Evolutionary conservation across 768 basidiomycete species (phyloP), one percentile per base, ranked within the genome.

Genomic region (Mycena haematopus): DNA sequence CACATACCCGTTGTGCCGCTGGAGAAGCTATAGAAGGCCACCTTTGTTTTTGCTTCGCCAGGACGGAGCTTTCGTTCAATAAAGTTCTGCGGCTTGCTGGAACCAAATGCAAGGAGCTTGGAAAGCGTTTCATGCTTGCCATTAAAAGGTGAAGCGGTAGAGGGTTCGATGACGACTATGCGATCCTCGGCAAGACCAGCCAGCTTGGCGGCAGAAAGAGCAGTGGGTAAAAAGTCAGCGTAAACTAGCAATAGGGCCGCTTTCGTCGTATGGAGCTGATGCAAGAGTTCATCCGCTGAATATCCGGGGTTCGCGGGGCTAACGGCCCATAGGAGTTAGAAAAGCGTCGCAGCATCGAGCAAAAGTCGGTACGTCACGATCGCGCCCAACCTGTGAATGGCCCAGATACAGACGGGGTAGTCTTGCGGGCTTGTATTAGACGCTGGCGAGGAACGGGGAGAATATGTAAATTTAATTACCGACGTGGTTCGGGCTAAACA

Each of bases 11-110:
- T 92, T 24, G 90, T 92, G 9, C 90, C 90, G 64, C 89, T 90
- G 1, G 90, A 91, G 66, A 92, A 89, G 55, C 82, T 84, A 56
- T 91, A 75, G 67, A 91, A 86, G 6, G 91, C 90, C 15, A 91
- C 61, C 46, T 84, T 82, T 14, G 77, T 83, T 69, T 80, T 86
- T 25, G 79, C 85, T 72, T 89, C 89, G 11, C 88, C 90, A 14
- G 79, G 78, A 25, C 69, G 66, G 44, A 91, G 77, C 31, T 69
- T 75, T 21, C 76, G 74, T 56, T 88, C 84, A 27, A 72, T 69
- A 67, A 84, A 89, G 58, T 71, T 68, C 65, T 76, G 63, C 45
- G 73, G 66, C 62, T 70, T 66, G 59, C 68, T 69, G 70, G 68
- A 61, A 56, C 81, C 82, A 69, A 82, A 75, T 8, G 73, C 59